Percentiles rank a stretch among this genome's conserved stretches.
These are phyloP conservation scores for Cladophialophora exuberans DNA, from an alignment of 2,329 filamentous ascomycete species.

Conservation along the genomic window DNA sequence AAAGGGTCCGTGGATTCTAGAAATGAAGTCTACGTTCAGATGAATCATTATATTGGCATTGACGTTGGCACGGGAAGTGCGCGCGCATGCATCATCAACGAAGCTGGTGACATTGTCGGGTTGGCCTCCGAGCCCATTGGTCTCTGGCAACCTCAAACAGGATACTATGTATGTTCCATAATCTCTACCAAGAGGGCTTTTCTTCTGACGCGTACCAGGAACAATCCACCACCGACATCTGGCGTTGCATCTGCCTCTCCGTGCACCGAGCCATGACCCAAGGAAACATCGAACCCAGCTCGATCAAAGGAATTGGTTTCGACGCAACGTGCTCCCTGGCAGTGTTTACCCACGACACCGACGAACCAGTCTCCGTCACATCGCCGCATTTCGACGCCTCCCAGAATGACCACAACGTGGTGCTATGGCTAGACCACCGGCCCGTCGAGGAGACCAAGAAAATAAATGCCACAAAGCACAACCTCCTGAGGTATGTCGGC, in stretches of 20 bases:
- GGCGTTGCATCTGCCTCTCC: constrained; percentile 88
- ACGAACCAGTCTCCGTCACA: constrained; percentile 89
- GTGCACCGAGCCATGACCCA: constrained; percentile 82
- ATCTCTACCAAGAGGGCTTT: not conserved
- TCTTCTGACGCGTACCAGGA: constrained; percentile 63
- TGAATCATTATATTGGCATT: constrained; percentile 76
- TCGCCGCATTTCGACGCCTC: constrained; percentile 81
- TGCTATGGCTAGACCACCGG: constrained; percentile 96
- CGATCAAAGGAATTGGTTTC: constrained; percentile 89
- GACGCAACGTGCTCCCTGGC: constrained; percentile 98
- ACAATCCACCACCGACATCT: constrained; percentile 98
- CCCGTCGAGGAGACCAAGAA: constrained; percentile 87
- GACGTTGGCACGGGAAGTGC: constrained; percentile 97
- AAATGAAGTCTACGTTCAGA: constrained; percentile 60
- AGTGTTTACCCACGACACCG: constrained; percentile 85
- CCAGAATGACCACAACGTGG: constrained; percentile 87
- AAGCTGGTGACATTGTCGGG: constrained; percentile 80
- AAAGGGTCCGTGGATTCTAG: constrained; percentile 51
- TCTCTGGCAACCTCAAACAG: constrained; percentile 76
- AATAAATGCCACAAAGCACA: constrained; percentile 92
- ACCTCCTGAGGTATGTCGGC: constrained; percentile 91
- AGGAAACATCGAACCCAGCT: constrained; percentile 73
- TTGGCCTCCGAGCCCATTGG: constrained; percentile 75
- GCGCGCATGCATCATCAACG: constrained; percentile 92
- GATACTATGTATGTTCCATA: constrained; percentile 66